phyloP scores from a whole-genome alignment of 2,329 filamentous ascomycete species.

The Apiospora aurea region DNA sequence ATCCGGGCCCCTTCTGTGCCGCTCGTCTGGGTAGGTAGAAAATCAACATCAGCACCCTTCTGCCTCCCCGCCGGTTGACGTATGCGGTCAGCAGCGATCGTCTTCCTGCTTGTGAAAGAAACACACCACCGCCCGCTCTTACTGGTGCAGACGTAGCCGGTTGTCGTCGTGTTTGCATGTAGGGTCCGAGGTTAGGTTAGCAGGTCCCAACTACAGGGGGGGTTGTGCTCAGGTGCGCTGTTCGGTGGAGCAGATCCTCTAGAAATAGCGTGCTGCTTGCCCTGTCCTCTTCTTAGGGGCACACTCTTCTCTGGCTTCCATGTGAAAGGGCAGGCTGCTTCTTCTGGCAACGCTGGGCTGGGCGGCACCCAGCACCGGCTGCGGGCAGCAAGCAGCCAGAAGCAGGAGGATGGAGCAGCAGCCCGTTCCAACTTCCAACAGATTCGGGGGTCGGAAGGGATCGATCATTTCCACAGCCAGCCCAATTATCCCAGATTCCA shows the following conservation, averaged over 20 bases:
- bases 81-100: conserved; percentile 5
- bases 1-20: background rate
- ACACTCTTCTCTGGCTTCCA: background rate
- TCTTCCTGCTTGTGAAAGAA: conserved; percentile 13
- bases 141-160: conserved; percentile 22
- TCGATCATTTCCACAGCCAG: conserved; percentile 9
- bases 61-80: background rate
- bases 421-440: background rate
- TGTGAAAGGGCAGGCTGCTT: conserved; percentile 9
- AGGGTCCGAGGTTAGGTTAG: conserved; percentile 25
- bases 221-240: conserved; percentile 15
- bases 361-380: background rate
- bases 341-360: background rate
- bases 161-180: conserved; percentile 19
- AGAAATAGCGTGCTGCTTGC: conserved; percentile 22
- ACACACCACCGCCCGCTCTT: background rate
- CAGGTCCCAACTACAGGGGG: conserved; percentile 20
- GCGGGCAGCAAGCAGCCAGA: background rate
- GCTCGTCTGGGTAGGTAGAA: background rate
- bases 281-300: conserved; percentile 1
- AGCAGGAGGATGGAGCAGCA: conserved; percentile 3
- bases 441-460: conserved; percentile 4
- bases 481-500: conserved; percentile 10
- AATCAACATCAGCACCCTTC: conserved; percentile 1
- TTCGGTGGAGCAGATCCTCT: conserved; percentile 13